Base-by-base conservation (phyloP, 768 basidiomycete species). In the Suillus ampliporus region DNA sequence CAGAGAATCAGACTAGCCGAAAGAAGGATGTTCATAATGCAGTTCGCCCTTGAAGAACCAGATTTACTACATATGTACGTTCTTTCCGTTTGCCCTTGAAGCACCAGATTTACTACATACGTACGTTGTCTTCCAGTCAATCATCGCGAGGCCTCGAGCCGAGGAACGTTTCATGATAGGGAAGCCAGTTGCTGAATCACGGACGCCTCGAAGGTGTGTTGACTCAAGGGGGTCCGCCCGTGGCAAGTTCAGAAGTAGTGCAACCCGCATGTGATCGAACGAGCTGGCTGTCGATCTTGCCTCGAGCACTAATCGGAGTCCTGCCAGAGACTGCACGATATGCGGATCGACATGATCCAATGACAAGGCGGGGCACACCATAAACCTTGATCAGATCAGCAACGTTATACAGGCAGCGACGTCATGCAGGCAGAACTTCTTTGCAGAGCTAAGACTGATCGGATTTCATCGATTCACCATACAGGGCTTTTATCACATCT, bases 21-120 rank as follows among this genome's bases (percentile, higher is more conserved):
- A 56, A 56, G 23, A 28, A 35, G 38, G 54, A 56, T 28, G 54
- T 56, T 40, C 23, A 56, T 40, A 26, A 28, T 28, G 38, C 23
- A 26, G 17, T 56, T 37, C 23, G 35, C 23, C 23, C 35, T 38
- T 54, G 21, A 54, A 54, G 37, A 38, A 26, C 53, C 15, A 17
- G 37, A 40, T 38, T 40, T 56, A 8, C 38, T 40, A 56, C 31
- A 31, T 31, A 31, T 38, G 54, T 56, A 56, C 26, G 37, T 40
- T 23, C n/a, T n/a, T n/a, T n/a, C n/a, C 41, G 41, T 43, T 43
- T 43, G 19, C 15, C 17, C 17, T 43, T 54, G 21, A 54, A 54
- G 37, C 23, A 26, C 53, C 15, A 17, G 37, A 40, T 38, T 40
- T 56, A 8, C 38, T 40, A 56, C 31, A 31, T 31, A 31, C 54